Evolutionary conservation across 495 filamentous ascomycete genomes (phyloP), one percentile per base, ranked within the genome.

Genomic region (Antarctomyces pellizariae): DNA sequence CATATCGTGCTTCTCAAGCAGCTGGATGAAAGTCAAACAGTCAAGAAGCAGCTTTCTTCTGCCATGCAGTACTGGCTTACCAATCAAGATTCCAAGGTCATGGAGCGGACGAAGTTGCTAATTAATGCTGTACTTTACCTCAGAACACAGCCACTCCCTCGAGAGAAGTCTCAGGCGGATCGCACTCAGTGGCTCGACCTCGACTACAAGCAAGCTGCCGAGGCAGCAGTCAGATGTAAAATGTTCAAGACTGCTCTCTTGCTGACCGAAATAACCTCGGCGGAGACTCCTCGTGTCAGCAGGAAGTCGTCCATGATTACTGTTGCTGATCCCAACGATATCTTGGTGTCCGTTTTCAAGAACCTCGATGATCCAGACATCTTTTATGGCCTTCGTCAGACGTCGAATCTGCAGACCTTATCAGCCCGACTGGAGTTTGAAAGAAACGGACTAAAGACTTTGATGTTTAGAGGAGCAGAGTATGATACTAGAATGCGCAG

Each of bases 341-440:
- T 86, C 10, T 45, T 93, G 4, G 59, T 91, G 32, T 52, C 64
- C 5, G 75, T 95, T 2, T 97, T 79, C 43, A 71, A 72, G 45
- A 76, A 78, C 31, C 72, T 95, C 19, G 83, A 92, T 46, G 86
- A 97, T 43, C 83, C 82, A 8, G 86, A 97, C 43, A 67, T 83
- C 10, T 95, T 83, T 44, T 95, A 97, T 39, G 86, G 86, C n/a
- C 69, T 95, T 12, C 62, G 73, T 25, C 75, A 89, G 44, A 62
- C 59, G 13, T 62, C 78, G 7, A 75, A 66, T 24, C 50, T 97
- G 21, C 53, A 59, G 9, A 73, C 72, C 0, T 71, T 93, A 5
- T 57, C 91, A 36, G 65, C 74, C 14, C 67, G 71, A 15, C 59
- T 93, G n/a, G 82, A 92, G 37, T 84, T 91, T 40, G 89, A 97